Percentiles rank a stretch among this genome's conserved stretches.
Evolutionary conservation across 768 basidiomycete genomes (phyloP).

Genomic region (Lactarius vividus): DNA sequence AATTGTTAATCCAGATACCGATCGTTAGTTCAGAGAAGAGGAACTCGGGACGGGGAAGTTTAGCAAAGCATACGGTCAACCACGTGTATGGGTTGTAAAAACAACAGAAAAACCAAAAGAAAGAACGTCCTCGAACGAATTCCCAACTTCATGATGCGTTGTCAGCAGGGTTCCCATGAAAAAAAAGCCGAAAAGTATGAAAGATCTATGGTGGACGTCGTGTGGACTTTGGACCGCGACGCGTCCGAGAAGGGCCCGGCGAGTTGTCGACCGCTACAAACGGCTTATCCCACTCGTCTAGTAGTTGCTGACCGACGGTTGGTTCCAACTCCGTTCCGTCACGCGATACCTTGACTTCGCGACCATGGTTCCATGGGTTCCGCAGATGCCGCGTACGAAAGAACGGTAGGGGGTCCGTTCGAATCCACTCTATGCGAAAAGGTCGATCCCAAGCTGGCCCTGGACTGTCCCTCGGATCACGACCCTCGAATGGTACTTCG

Average conservation of each 20-base stretch:
- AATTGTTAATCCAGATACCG: too few species aligned
- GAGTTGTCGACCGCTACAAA: conserved; percentile 24
- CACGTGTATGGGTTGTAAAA: neutral
- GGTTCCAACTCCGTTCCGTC: conserved; percentile 95
- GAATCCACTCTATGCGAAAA: conserved; percentile 84
- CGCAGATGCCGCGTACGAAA: conserved; percentile 71
- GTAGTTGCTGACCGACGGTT: conserved; percentile 56
- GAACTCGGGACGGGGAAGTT: neutral
- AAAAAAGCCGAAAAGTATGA: neutral
- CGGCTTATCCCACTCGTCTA: conserved; percentile 65
- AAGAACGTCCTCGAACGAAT: neutral
- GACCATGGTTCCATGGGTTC: conserved; percentile 91
- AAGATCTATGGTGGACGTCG: neutral
- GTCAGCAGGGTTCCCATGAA: conserved; percentile 20
- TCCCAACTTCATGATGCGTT: neutral
- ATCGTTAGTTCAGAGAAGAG: neutral
- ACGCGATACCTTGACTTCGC: conserved; percentile 76
- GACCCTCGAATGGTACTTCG: conserved; percentile 31
- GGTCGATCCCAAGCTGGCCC: conserved; percentile 63
- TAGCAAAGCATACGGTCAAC: neutral
- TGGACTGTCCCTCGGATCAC: conserved; percentile 25
- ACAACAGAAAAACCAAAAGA: neutral
- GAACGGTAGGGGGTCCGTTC: conserved; percentile 70
- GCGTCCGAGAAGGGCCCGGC: conserved; percentile 19
- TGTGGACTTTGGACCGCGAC: conserved; percentile 12